Evolutionary conservation across 805 yeast genomes (phyloP), one percentile per base, ranked within the genome.

Genomic region (Zygotorulaspora sp.): DNA sequence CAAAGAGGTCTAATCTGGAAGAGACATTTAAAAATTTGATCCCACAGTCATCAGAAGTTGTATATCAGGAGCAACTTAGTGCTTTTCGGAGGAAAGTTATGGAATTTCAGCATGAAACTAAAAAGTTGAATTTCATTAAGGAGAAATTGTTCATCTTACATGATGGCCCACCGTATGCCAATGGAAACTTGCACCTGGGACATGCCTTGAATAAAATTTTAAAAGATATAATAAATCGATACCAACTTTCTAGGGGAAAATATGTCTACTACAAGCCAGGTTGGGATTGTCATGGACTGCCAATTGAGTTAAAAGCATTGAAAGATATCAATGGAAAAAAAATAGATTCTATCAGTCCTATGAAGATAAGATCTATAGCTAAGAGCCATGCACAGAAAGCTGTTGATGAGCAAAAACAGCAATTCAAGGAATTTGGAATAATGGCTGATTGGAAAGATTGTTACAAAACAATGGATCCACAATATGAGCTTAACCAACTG

Each of bases 81-180:
- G 49, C 43, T 10, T 55, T 59, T 30, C 20, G 51, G n/a, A 20
- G 16, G 2, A 39, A 46, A 13, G 30, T 43, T 5, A 14, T 32
- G 3, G 29, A 27, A 6, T 29, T 50, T 4, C 52, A 53, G 6
- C 43, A 46, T 5, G 53, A 57, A 1, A 48, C 50, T 3, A 45
- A 48, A 43, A 38, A 50, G 49, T 22, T 47, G 28, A 38, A 45
- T n/a, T 56, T 47, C 35, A 45, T 56, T 0, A 40, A 45, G 17
- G 63, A 67, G 2, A 62, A 74, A 13, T 46, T 71, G 23, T 90
- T 83, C 50, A 72, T 82, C 1, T 65, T 92, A 1, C 97, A 89
- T 50, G 99, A 92, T 63, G 99, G 99, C 0, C 99, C 99, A 0
- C 99, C 99, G 0, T 92, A 90, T 62, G 97, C 98, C 9, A 92